phyloP scores from a whole-genome alignment of 2,329 filamentous ascomycete genomes.

The Akanthomyces dipterigenus region DNA sequence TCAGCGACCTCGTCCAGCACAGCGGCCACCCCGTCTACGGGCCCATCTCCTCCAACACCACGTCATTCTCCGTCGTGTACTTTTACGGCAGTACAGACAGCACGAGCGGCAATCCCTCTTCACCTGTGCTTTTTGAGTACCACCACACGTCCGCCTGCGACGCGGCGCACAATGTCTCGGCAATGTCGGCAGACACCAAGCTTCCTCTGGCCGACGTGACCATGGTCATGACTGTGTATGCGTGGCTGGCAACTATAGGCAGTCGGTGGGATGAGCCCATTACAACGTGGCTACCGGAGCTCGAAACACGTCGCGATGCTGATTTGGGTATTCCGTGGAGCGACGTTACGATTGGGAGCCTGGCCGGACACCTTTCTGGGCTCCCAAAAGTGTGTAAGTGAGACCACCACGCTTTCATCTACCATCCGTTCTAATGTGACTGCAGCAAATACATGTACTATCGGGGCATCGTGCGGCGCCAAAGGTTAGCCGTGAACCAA shows the following conservation, averaged over 20 bases:
- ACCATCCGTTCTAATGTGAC: not conserved
- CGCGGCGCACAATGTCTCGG: not conserved
- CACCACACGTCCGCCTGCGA: conserved; percentile 17
- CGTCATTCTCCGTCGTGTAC: conserved; percentile 22
- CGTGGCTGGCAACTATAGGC: conserved; percentile 25
- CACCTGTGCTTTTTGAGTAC: conserved; percentile 18
- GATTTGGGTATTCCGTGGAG: conserved; percentile 16
- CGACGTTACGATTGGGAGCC: conserved; percentile 17
- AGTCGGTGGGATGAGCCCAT: conserved; percentile 23
- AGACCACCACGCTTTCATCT: not conserved
- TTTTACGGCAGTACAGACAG: conserved; percentile 13
- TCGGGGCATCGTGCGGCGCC: conserved; percentile 13
- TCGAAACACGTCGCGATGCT: conserved; percentile 2
- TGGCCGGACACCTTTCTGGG: conserved; percentile 20
- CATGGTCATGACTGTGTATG: conserved; percentile 27
- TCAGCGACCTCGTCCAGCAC: conserved; percentile 17
- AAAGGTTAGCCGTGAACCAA: not conserved
- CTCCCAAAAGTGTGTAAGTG: conserved; percentile 17
- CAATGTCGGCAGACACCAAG: conserved; percentile 18
- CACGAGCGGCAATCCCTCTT: not conserved
- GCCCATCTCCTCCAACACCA: conserved; percentile 20
- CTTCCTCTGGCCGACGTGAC: conserved; percentile 25
- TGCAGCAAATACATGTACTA: conserved; percentile 13
- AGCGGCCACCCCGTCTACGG: conserved; percentile 19
- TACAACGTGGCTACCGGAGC: conserved; percentile 23